Conservation (phyloP, 176 grass and related monocot species). For the Carex cristatella region DNA sequence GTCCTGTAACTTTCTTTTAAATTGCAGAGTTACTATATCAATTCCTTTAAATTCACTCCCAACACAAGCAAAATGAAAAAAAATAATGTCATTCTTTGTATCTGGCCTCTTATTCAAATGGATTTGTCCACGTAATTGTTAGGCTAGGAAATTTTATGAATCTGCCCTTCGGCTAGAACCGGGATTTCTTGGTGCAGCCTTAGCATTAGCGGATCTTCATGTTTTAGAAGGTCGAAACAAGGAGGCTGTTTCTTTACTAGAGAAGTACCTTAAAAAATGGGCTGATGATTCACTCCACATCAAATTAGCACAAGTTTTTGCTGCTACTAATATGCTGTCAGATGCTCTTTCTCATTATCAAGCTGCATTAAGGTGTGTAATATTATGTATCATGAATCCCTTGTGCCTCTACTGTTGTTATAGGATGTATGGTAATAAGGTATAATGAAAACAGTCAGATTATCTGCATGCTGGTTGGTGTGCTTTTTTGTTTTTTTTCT, state of each 20-base stretch:
- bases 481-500: not conserved
- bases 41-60: not conserved
- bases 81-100: not conserved
- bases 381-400: not conserved
- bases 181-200: slow-evolving; percentile 85
- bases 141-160: slow-evolving; percentile 99
- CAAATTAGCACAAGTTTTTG: slow-evolving; percentile 92
- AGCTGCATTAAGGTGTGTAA: slow-evolving; percentile 82
- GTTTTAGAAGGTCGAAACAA: slow-evolving; percentile 73
- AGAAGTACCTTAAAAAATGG: slow-evolving; percentile 80
- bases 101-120: not conserved
- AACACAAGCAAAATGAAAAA: not conserved
- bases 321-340: slow-evolving; percentile 75
- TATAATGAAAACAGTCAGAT: not conserved
- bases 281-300: slow-evolving; percentile 91
- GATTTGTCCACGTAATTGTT: slow-evolving; percentile 3
- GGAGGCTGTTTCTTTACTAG: slow-evolving; percentile 73
- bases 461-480: not conserved
- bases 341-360: slow-evolving; percentile 94
- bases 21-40: not conserved
- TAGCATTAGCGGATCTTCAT: slow-evolving; percentile 90
- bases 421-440: not conserved
- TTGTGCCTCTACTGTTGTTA: not conserved
- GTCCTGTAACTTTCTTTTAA: not conserved
- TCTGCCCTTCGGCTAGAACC: slow-evolving; percentile 90